Percentiles rank a stretch among this genome's conserved stretches.
Evolutionary conservation across 2,329 filamentous ascomycete species (phyloP).

Genomic region (Botryosphaeria agaves): DNA sequence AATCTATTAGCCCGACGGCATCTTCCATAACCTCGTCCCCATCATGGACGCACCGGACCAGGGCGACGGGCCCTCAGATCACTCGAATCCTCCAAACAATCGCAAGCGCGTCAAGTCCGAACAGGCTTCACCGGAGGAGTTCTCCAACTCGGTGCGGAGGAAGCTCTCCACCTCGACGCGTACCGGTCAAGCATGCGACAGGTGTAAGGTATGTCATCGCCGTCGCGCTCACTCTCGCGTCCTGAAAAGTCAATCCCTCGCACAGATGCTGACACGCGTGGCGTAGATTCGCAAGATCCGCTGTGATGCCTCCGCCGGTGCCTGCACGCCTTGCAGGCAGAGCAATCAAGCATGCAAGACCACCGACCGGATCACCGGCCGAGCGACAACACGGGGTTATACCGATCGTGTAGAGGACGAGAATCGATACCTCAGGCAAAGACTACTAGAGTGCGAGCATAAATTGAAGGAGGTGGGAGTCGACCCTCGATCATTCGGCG

Average conservation of each 20-base stretch:
- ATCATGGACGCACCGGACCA: no score
- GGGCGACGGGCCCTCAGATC: no score
- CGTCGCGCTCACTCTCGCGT: no score
- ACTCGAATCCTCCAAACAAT: no score
- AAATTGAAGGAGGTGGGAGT: constrained; percentile 43
- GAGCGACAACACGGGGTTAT: constrained; percentile 63
- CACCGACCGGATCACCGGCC: constrained; percentile 72
- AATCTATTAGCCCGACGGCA: no score
- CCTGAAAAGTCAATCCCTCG: no score
- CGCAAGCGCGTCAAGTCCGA: no score
- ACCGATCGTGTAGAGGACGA: constrained; percentile 60
- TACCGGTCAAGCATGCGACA: constrained; percentile 75
- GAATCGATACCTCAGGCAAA: constrained; percentile 46
- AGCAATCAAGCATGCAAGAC: constrained; percentile 66
- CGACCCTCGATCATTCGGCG: constrained; percentile 34
- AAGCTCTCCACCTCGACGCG: constrained; percentile 25
- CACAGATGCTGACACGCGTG: neutral
- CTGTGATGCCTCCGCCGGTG: constrained; percentile 64
- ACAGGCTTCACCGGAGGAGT: constrained; percentile 17
- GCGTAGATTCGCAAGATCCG: constrained; percentile 71
- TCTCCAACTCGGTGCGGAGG: constrained; percentile 21
- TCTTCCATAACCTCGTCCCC: no score
- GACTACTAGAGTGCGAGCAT: constrained; percentile 51
- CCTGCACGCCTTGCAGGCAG: constrained; percentile 66
- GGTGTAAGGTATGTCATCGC: constrained; percentile 52